These are phyloP conservation scores for Jamesozyma rosinii DNA, from an alignment of 805 yeast genomes.

Conservation along the genomic window DNA sequence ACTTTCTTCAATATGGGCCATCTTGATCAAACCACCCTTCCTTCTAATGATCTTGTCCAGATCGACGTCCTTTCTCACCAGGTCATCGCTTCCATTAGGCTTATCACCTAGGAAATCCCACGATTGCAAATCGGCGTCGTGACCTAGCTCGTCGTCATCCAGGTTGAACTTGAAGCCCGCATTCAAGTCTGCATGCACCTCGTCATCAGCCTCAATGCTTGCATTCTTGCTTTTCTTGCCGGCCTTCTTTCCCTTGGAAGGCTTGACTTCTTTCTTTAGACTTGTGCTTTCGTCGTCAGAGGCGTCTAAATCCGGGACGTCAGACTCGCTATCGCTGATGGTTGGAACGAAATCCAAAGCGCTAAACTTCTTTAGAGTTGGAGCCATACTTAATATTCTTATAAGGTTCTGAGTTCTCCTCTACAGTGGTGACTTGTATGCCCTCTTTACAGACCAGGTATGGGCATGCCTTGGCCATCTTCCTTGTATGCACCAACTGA, in stretches of 20 bases:
- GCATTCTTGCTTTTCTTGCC: conserved; percentile 14
- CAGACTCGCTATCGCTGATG: conserved; percentile 69
- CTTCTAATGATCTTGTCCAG: conserved; percentile 78
- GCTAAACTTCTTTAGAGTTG: conserved; percentile 14
- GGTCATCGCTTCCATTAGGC: conserved; percentile 12
- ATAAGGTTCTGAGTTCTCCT: too few relatives aligned
- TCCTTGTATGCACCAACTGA: too few relatives aligned
- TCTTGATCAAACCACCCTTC: conserved; percentile 65
- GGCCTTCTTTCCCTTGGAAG: conserved; percentile 18
- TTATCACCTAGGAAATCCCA: conserved; percentile 67
- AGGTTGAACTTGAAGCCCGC: conserved; percentile 65
- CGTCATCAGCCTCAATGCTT: conserved; percentile 30
- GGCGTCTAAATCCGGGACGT: conserved; percentile 44
- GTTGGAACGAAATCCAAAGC: conserved; percentile 52
- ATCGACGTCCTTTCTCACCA: conserved; percentile 56
- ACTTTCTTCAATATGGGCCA: conserved; percentile 38
- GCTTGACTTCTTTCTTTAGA: conserved; percentile 14
- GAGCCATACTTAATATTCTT: neutral
- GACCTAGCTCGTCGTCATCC: conserved; percentile 36
- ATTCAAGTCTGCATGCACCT: conserved; percentile 48
- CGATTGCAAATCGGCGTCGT: conserved; percentile 47
- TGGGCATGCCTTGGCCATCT: too few relatives aligned
- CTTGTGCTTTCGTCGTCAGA: conserved; percentile 35
- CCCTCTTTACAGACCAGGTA: too few relatives aligned
- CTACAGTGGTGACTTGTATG: too few relatives aligned